Percentiles rank a stretch among this genome's conserved stretches.
phyloP scores from a whole-genome alignment of 495 filamentous ascomycete species.

The Penicillium egyptiacum region DNA sequence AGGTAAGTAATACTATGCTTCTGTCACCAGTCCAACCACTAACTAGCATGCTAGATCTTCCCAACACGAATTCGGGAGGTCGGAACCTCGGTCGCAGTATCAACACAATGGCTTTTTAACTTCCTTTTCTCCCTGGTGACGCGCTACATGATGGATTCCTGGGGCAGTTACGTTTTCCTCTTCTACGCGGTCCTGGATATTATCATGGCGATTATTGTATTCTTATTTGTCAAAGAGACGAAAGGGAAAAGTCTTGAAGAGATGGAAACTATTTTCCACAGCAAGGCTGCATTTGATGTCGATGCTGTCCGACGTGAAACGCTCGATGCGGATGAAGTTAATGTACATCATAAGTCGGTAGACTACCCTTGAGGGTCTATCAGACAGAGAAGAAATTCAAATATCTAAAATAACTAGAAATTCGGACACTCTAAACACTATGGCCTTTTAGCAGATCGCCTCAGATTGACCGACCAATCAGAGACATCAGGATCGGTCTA shows the following conservation, averaged over 20 bases:
- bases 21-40: not conserved
- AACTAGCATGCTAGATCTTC: conserved; percentile 38
- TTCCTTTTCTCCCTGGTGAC: conserved; percentile 52
- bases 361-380: not conserved
- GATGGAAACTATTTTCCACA: conserved; percentile 41
- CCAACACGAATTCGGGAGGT: conserved; percentile 48
- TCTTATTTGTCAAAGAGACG: conserved; percentile 63
- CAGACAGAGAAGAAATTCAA: not conserved
- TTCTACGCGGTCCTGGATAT: conserved; percentile 40
- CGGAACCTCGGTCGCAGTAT: conserved; percentile 41
- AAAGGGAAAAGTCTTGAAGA: conserved; percentile 51
- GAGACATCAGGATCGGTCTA: not conserved
- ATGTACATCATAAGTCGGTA: conserved; percentile 14
- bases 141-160: conserved; percentile 46
- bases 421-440: not conserved
- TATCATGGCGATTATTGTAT: conserved; percentile 53
- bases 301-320: conserved; percentile 20
- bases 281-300: conserved; percentile 30
- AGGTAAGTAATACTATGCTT: conserved; percentile 18
- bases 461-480: not conserved
- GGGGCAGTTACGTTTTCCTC: conserved; percentile 51
- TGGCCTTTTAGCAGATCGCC: not conserved
- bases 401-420: not conserved
- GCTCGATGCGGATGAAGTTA: conserved; percentile 14
- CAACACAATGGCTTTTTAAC: conserved; percentile 53